A percentile compares a stretch with the other conserved stretches of the same genome.
phyloP scores from a whole-genome alignment of 768 basidiomycete genomes.

The Tylopilus felleus region DNA sequence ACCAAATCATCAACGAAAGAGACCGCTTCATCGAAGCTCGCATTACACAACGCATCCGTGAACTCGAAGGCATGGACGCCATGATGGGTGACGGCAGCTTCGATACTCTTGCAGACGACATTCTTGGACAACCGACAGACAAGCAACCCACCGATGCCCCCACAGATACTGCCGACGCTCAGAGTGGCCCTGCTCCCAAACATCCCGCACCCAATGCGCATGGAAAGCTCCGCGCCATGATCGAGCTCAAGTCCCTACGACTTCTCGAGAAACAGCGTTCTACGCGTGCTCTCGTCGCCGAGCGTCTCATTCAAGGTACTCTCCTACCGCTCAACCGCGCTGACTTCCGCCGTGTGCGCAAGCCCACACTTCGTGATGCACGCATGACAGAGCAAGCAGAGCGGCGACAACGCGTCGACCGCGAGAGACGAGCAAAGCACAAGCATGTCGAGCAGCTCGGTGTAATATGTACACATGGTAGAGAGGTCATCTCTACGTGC shows the following conservation, averaged over 20 bases:
- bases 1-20: conserved; percentile 86
- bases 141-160: conserved; percentile 21
- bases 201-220: conserved; percentile 64
- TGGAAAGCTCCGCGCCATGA: conserved; percentile 84
- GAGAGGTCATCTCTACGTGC: conserved; percentile 66
- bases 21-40: conserved; percentile 89
- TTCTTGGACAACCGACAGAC: conserved; percentile 8
- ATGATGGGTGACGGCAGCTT: conserved; percentile 78
- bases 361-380: conserved; percentile 84
- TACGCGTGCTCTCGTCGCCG: conserved; percentile 80
- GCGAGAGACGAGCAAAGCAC: conserved; percentile 92
- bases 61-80: conserved; percentile 76
- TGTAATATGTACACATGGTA: conserved; percentile 82
- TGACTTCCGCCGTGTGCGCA: conserved; percentile 85
- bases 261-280: conserved; percentile 90
- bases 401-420: conserved; percentile 85
- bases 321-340: conserved; percentile 87
- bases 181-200: conserved; percentile 7
- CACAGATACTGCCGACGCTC: conserved; percentile 34
- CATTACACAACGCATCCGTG: conserved; percentile 81
- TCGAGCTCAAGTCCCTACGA: conserved; percentile 88
- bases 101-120: conserved; percentile 46
- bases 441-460: conserved; percentile 93
- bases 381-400: conserved; percentile 87
- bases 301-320: conserved; percentile 83